Evolutionary conservation across 129 eudicot species (phyloP).

Genomic region (Smallanthus sonchifolius): DNA sequence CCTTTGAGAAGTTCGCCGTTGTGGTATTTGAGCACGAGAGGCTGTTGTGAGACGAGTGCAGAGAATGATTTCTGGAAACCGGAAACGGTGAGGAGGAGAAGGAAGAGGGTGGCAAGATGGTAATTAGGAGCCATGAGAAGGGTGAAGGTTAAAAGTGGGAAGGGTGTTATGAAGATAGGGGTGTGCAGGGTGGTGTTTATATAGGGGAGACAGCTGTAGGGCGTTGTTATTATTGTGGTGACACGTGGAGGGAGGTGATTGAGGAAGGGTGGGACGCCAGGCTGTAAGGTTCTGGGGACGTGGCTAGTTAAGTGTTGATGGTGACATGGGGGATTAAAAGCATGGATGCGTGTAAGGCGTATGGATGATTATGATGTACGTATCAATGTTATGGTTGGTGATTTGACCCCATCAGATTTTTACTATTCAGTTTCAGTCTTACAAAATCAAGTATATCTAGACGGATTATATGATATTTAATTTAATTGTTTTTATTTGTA

Average conservation of each 20-base stretch:
- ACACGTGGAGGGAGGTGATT: conserved; percentile 25
- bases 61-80: conserved; percentile 21
- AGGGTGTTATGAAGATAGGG: not conserved
- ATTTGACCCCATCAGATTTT: conserved; percentile 14
- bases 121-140: conserved; percentile 35
- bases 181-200: conserved; percentile 17
- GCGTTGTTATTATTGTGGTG: conserved; percentile 3
- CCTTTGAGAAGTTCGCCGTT: conserved; percentile 64
- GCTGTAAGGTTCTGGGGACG: conserved; percentile 42
- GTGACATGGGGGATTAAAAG: conserved; percentile 27
- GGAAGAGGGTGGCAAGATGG: conserved; percentile 31
- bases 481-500: too few species aligned
- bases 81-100: conserved; percentile 17
- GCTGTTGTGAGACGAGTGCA: conserved; percentile 48
- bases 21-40: conserved; percentile 58
- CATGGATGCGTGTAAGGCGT: conserved; percentile 28
- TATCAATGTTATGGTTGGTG: conserved; percentile 18
- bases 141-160: not conserved
- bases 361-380: conserved; percentile 30
- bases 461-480: too few species aligned
- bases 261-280: conserved; percentile 31
- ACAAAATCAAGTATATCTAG: not conserved
- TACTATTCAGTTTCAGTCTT: too few species aligned
- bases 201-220: conserved; percentile 41
- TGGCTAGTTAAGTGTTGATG: conserved; percentile 26